A percentile compares a stretch with the other conserved stretches of the same genome.
Conservation (phyloP, 208 protist genomes). For the Trypanosoma rangeli region DNA sequence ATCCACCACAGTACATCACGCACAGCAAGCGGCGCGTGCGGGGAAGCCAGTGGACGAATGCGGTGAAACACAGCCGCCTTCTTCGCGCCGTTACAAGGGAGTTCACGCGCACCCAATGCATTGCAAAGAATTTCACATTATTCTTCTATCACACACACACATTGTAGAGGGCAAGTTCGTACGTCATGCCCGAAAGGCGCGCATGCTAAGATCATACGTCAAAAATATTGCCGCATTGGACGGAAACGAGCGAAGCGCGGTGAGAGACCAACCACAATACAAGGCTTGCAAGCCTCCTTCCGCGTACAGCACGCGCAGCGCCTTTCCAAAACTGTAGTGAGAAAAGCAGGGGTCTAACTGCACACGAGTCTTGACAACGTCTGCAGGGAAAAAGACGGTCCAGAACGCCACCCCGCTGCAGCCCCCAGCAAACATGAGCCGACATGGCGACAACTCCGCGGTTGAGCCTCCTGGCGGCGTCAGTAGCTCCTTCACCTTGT, state of each 20-base stretch:
- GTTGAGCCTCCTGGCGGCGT: conserved; percentile 36
- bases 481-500: conserved; percentile 61
- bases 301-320: conserved; percentile 45
- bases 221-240: conserved; percentile 83
- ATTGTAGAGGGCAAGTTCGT: neutral
- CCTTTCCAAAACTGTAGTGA: conserved; percentile 27
- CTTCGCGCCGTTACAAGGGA: too few species aligned
- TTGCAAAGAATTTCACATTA: too few species aligned
- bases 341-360: conserved; percentile 64
- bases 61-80: too few species aligned
- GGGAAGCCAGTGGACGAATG: too few species aligned
- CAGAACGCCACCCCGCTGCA: conserved; percentile 79
- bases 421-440: conserved; percentile 76
- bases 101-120: too few species aligned
- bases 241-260: conserved; percentile 77
- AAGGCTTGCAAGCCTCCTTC: conserved; percentile 59
- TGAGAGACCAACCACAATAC: conserved; percentile 79
- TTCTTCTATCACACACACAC: too few species aligned
- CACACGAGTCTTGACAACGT: conserved; percentile 87
- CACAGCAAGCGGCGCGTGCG: too few species aligned
- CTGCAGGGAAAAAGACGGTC: conserved; percentile 84
- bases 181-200: neutral
- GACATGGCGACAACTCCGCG: conserved; percentile 39
- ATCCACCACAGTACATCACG: too few species aligned
- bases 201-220: conserved; percentile 38